Base-by-base conservation (phyloP, 768 basidiomycete species). In the Tulasnella sp. region DNA sequence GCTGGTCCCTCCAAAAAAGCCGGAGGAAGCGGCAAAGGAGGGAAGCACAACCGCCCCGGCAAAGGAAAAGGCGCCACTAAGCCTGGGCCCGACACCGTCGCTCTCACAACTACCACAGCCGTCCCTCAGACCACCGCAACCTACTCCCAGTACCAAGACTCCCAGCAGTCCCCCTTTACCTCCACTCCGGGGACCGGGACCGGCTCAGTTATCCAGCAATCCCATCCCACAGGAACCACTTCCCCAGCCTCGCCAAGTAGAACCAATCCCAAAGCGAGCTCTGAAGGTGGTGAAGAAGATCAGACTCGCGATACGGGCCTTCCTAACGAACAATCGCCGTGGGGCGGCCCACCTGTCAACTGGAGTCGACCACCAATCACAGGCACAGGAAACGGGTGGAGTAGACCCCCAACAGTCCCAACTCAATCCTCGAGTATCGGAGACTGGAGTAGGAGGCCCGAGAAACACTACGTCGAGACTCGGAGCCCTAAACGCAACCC, bases 341-440 rank as follows among this genome's bases (percentile, higher is more conserved):
- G 39, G 46, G 9, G 17, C 25, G 27, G 12, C 17, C 4, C 46
- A 19, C 46, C 14, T 23, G 29, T 42, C 52, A 54, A 17, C 31
- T 54, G 52, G 52, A 54, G 52, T 40, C 52, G 52, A 40, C 21
- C 23, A 0, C 52, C 52, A 6, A 19, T 51, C 25, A 12, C 36
- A 4, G 5, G 23, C n/a, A 29, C 52, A 15, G 37, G 15, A 21
- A 37, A 12, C 52, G 52, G 52, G 8, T 48, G 46, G 46, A 15
- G 46, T 32, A 48, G 46, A 32, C 12, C 46, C 34, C 21, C 21
- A 29, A 15, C 46, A 17, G 25, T 48, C 25, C 6, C 27, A 31
- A 31, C 9, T n/a, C 46, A 48, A 0, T 31, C 46, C 46, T n/a
- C 27, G 17, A 25, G n/a, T n/a, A 48, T 48, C 7, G 27, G n/a